phyloP scores from a whole-genome alignment of 371 early-diverging fungal genomes.

The Apophysomyces variabilis region DNA sequence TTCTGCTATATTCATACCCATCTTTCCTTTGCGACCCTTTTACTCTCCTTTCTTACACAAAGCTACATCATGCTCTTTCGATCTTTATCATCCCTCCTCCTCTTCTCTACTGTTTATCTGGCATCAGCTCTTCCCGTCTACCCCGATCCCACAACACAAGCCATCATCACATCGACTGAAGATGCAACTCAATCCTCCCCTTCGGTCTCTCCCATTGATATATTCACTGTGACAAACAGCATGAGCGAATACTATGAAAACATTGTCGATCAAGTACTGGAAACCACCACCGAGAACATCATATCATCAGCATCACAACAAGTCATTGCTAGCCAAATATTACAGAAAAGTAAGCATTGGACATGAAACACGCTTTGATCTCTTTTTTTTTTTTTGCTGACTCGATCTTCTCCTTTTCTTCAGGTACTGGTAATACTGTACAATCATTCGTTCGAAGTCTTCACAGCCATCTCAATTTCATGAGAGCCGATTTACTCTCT shows the following conservation, averaged over 20 bases:
- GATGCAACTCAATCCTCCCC: not conserved
- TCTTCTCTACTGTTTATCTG: not conserved
- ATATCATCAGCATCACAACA: conserved; percentile 31
- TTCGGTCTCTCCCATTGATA: conserved; percentile 9
- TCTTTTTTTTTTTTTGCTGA: not conserved
- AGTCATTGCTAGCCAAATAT: conserved; percentile 18
- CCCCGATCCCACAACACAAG: not conserved
- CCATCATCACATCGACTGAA: not conserved
- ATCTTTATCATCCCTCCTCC: not conserved
- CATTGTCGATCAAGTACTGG: conserved; percentile 51
- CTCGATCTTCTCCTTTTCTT: not conserved
- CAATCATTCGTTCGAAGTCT: conserved; percentile 29
- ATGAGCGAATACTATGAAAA: conserved; percentile 52
- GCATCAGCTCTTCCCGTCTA: not conserved
- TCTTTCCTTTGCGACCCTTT: not conserved
- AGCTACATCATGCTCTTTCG: not conserved
- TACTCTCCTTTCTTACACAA: not conserved
- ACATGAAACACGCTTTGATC: not conserved
- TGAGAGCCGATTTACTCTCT: conserved; percentile 27
- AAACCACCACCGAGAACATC: conserved; percentile 32
- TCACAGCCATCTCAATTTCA: conserved; percentile 28
- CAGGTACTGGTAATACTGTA: conserved; percentile 13
- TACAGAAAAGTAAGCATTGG: not conserved
- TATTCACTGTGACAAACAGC: conserved; percentile 24
- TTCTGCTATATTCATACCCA: not conserved